Base-by-base conservation (phyloP, 1,284 basidiomycete genomes). In the Ganoderma meredithae region DNA sequence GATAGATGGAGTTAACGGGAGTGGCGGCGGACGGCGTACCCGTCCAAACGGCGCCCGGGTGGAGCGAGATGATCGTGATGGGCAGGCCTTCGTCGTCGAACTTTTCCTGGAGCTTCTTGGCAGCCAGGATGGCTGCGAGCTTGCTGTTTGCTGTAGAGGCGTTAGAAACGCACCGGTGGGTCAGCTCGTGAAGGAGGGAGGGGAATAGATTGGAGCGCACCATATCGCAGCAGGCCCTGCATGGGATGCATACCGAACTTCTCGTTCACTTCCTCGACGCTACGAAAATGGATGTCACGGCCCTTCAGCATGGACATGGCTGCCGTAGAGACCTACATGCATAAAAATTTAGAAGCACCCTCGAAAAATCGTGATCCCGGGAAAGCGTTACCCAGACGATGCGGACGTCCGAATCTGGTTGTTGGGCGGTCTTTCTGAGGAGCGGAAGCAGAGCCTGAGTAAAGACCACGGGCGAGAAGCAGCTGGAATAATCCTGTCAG, bases 391-490 rank as follows among this genome's bases (percentile, higher is more conserved):
- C 88, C 60, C 82, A 81, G 10, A 89, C 79, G 33, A 89, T 78
- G 33, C 88, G 85, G 60, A 88, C 86, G 67, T 89, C 87, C 0
- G 83, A 78, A 27, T 77, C 78, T 3, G 82, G 80, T 63, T 83
- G 74, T 31, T 79, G 75, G 1, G 85, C 82, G 0, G 88, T 88
- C 62, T 81, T 78, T 43, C 79, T 80, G 39, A 89, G 72, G 7
- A 88, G 74, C 2, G 86, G 84, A 49, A 88, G 80, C 3, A 89
- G 80, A 13, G 80, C 79, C 25, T 78, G 78, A 3, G 85, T 88
- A 62, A 89, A 82, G 2, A 84, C 80, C 60, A 85, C 84, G 0
- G 82, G 83, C 33, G 83, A 80, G 60, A 89, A 77, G 61, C 83
- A 83, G 63, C 88, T 88, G 62, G 15, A 31, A 36, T 1, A 39